Evolutionary conservation across 345 rosid genomes (phyloP).

Genomic region (Pseudoturritis turrita): DNA sequence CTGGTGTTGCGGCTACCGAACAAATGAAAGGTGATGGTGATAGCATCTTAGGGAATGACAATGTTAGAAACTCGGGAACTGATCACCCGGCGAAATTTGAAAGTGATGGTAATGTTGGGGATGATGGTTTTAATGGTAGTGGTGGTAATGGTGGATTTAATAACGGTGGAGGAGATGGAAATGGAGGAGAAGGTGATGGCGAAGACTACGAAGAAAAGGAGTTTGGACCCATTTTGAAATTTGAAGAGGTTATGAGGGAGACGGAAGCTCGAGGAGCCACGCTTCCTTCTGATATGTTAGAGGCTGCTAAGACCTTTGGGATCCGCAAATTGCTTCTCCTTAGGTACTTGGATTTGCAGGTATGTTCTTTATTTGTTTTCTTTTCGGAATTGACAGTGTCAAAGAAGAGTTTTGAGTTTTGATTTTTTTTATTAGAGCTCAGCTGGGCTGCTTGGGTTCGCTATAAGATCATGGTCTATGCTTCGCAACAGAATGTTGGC

Average conservation of each 20-base stretch:
- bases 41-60: slow-evolving; percentile 15
- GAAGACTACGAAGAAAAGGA: slow-evolving; percentile 61
- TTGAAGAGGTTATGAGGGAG: slow-evolving; percentile 72
- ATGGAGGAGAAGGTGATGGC: slow-evolving; percentile 37
- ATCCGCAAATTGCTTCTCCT: slow-evolving; percentile 61
- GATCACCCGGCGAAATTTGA: slow-evolving; percentile 23
- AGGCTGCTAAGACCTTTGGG: slow-evolving; percentile 71
- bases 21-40: slow-evolving; percentile 19
- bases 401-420: background rate
- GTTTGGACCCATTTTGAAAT: slow-evolving; percentile 73
- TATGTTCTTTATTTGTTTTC: background rate
- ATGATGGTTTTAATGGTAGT: slow-evolving; percentile 29
- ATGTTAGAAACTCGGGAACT: slow-evolving; percentile 21
- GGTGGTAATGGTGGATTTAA: slow-evolving; percentile 40
- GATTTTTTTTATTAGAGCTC: slow-evolving; percentile 44
- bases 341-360: slow-evolving; percentile 80
- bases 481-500: slow-evolving; percentile 88
- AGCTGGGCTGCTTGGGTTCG: slow-evolving; percentile 60
- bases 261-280: slow-evolving; percentile 60
- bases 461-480: slow-evolving; percentile 63
- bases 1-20: slow-evolving; percentile 9
- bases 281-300: slow-evolving; percentile 79
- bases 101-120: slow-evolving; percentile 32
- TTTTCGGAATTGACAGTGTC: background rate
- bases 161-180: slow-evolving; percentile 42